Base-by-base conservation (phyloP, 306 rosid genomes). In the Prosopis cineraria region DNA sequence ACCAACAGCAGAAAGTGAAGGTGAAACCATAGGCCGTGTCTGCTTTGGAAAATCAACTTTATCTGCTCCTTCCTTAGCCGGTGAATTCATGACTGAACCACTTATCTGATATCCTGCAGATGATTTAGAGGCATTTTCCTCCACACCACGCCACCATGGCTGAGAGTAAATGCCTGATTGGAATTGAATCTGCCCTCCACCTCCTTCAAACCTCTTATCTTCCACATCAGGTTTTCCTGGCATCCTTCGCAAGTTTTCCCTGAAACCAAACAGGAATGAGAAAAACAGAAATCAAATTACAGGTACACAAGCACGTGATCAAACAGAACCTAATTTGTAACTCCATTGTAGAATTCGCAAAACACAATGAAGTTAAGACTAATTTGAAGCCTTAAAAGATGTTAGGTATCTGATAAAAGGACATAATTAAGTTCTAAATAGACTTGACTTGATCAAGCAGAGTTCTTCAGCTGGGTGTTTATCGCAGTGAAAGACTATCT, bases 71-170 rank as follows among this genome's bases (percentile, higher is more conserved):
- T 75, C 88, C 70, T 60, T 84, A 43, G 41, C 62, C 75, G 73
- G 78, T 60, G 83, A 72, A 74, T 82, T 86, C 73, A 72, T 50
- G 70, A 76, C 78, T 76, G 85, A 81, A 78, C 82, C 80, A 68
- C 77, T 89, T 43, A 47, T 68, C 55, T 73, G 88, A 62, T 83
- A 86, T 16, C 39, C 50, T 50, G 90, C 79, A 75, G 90, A 76
- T 24, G 84, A 77, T 66, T 85, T 87, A 3, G 85, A 66, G 68
- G 68, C 79, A 78, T 74, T 78, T 80, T 75, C 89, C 68, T 86
- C 85, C 25, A 31, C 80, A 41, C 81, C 89, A 30, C 55, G 84
- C 98, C 97, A 89, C 97, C 88, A 89, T 22, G 97, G 93, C 45
- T 80, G 89, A 72, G 91, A 62, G 68, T 79, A 85, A 60, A 78